A percentile compares a stretch with the other conserved stretches of the same genome.
Evolutionary conservation across 257 asterid genomes (phyloP).

Genomic region (Jaltomata sinuosa): DNA sequence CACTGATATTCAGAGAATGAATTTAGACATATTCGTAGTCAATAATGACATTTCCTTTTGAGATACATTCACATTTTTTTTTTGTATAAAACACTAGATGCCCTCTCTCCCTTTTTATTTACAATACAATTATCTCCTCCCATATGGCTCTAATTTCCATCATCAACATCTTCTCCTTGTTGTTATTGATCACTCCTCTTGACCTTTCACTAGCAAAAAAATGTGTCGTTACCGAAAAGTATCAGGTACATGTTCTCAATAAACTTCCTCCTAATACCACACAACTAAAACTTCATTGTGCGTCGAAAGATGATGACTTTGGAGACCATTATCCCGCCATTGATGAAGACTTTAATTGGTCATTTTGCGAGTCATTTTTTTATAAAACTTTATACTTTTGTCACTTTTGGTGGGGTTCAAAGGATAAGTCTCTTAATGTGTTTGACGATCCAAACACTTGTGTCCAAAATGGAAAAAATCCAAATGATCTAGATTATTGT

Average conservation of each 20-base stretch:
- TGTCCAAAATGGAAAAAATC: background rate
- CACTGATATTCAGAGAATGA: too few relatives aligned
- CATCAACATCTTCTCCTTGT: background rate
- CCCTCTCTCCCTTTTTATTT: background rate
- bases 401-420: background rate
- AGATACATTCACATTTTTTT: too few relatives aligned
- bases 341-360: background rate
- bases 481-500: background rate
- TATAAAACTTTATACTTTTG: background rate
- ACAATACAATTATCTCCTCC: background rate
- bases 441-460: background rate
- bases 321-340: background rate
- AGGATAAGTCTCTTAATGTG: background rate
- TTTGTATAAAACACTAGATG: background rate
- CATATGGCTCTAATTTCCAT: background rate
- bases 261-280: background rate
- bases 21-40: too few relatives aligned
- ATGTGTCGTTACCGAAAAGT: background rate
- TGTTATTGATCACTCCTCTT: background rate
- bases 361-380: background rate
- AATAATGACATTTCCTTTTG: too few relatives aligned
- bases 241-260: background rate
- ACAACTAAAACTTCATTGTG: background rate
- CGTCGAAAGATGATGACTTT: background rate
- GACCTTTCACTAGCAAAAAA: background rate